Conservation (phyloP, 176 grass and related monocot genomes). For the Coix lacrymajobi region DNA sequence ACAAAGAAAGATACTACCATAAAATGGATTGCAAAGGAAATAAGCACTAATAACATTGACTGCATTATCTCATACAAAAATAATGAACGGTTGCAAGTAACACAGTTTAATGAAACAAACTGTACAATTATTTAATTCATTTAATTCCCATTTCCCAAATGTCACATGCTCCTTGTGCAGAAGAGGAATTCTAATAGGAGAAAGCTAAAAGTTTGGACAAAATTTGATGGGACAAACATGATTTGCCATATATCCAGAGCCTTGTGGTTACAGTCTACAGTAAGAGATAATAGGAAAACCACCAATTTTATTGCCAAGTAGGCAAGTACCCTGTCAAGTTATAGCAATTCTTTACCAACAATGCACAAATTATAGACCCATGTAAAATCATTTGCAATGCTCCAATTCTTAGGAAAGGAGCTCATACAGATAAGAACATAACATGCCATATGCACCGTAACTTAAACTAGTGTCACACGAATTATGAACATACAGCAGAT, state of each 20-base stretch:
- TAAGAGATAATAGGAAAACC: not conserved
- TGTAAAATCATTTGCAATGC: not conserved
- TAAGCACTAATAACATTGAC: not conserved
- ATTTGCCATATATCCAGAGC: not conserved
- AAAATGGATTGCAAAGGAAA: not conserved
- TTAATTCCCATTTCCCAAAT: not conserved
- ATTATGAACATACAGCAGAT: conserved; percentile 19
- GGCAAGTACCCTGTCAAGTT: not conserved
- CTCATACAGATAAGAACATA: conserved; percentile 17
- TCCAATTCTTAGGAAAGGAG: not conserved
- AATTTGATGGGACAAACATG: not conserved
- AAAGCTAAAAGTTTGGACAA: not conserved
- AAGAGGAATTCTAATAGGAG: not conserved
- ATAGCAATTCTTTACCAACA: conserved; percentile 20
- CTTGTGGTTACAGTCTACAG: not conserved
- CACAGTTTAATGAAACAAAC: not conserved
- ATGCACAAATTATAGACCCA: not conserved
- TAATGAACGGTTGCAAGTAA: not conserved
- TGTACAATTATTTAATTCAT: not conserved
- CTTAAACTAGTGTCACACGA: not conserved
- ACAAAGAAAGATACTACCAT: conserved; percentile 4
- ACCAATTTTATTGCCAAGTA: not conserved
- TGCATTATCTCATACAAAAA: not conserved
- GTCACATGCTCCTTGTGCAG: not conserved
- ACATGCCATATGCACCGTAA: not conserved